Conservation (phyloP, 1,139 yeast genomes). For the Suhomyces panamericanus region DNA sequence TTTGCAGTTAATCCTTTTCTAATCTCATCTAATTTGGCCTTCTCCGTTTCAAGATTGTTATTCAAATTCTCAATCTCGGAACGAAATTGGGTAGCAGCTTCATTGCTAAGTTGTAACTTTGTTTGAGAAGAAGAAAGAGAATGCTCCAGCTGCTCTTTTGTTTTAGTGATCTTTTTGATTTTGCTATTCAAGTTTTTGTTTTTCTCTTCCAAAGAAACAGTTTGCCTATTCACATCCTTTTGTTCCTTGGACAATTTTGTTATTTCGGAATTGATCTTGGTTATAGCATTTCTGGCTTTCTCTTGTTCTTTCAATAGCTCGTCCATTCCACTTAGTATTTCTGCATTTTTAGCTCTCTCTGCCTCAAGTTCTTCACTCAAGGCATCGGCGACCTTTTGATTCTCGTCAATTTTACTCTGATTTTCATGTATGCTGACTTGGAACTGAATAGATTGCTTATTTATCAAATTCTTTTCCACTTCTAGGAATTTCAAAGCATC, state of each 20-base stretch:
- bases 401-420: conserved; percentile 40
- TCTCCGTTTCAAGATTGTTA: conserved; percentile 52
- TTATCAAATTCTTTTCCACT: conserved; percentile 61
- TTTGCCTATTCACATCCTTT: conserved; percentile 45
- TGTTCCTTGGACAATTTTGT: conserved; percentile 36
- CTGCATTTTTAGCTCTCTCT: conserved; percentile 50
- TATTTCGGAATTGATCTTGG: conserved; percentile 30
- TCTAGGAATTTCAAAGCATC: conserved; percentile 68
- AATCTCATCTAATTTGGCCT: conserved; percentile 56
- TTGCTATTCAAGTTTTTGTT: conserved; percentile 62
- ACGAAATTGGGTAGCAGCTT: conserved; percentile 43
- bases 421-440: conserved; percentile 55
- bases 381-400: conserved; percentile 32
- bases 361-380: conserved; percentile 45
- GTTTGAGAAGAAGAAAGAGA: conserved; percentile 43
- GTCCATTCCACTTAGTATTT: conserved; percentile 43
- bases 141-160: conserved; percentile 37
- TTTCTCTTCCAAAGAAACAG: conserved; percentile 74
- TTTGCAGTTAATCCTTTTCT: conserved; percentile 69
- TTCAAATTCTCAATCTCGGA: conserved; percentile 48
- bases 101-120: conserved; percentile 47
- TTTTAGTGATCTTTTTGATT: conserved; percentile 60
- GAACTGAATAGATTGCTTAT: conserved; percentile 54
- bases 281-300: conserved; percentile 30
- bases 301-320: conserved; percentile 39